Evolutionary conservation across 257 asterid species (phyloP).

Genomic region (Solanum megistacrolobum): DNA sequence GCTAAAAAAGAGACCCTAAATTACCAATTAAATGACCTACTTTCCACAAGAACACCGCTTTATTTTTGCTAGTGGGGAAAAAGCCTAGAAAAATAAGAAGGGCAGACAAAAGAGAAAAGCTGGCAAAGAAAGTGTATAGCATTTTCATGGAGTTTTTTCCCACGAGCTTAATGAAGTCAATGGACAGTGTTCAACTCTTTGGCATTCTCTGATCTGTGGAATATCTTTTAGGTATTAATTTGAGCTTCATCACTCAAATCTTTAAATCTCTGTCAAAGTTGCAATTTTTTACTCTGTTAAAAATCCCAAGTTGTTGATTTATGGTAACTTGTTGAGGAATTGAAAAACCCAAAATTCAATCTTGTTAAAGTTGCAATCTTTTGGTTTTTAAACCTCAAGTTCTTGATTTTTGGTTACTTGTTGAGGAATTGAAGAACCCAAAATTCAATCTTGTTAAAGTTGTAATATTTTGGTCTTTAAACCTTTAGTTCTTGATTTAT

Average conservation of each 20-base stretch:
- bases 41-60: neutral
- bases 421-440: neutral
- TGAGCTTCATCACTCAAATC: neutral
- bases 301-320: neutral
- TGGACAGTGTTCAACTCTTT: neutral
- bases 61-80: neutral
- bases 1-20: neutral
- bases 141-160: neutral
- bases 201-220: neutral
- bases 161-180: neutral
- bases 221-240: neutral
- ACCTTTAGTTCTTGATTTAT: neutral
- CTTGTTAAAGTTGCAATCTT: neutral
- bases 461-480: neutral
- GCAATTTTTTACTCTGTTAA: neutral
- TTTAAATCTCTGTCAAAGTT: neutral
- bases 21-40: neutral
- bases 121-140: neutral
- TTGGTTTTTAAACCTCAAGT: neutral
- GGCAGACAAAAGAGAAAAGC: neutral
- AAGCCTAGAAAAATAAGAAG: neutral
- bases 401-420: neutral
- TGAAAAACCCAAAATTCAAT: conserved; percentile 10
- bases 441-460: conserved; percentile 17
- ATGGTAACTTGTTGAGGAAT: neutral